Conservation (phyloP, 495 filamentous ascomycete species). For the Tuber melanosporum region DNA sequence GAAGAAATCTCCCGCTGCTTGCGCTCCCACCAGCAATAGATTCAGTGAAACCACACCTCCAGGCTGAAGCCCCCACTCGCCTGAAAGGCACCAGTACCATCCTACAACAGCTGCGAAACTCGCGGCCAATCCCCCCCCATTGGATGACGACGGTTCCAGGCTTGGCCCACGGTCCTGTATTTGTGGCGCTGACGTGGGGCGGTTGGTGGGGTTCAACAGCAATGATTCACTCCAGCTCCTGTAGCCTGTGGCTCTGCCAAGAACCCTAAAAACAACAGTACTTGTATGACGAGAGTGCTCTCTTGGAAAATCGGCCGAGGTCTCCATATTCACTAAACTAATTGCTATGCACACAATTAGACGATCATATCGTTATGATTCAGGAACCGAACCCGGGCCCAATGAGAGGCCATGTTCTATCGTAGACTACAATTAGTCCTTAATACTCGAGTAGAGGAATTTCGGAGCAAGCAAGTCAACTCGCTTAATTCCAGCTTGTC, state of each 20-base stretch:
- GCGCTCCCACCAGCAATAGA: background rate
- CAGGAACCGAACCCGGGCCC: background rate
- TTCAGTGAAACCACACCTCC: background rate
- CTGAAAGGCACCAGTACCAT: background rate
- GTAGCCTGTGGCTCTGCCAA: background rate
- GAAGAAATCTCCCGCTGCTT: background rate
- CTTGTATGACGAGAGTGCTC: no score
- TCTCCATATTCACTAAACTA: background rate
- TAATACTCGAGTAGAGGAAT: no score
- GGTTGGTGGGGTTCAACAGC: background rate
- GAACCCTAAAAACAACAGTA: no score
- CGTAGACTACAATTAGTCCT: no score
- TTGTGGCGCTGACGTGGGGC: background rate
- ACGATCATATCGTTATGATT: background rate
- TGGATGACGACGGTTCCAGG: constrained; percentile 24
- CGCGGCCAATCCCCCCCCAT: constrained; percentile 8
- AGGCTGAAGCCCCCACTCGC: background rate
- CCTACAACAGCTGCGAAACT: background rate
- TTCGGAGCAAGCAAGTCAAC: no score
- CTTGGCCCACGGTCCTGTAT: constrained; percentile 18
- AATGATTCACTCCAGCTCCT: background rate
- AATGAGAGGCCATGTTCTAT: no score
- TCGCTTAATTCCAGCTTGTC: no score
- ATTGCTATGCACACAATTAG: no score
- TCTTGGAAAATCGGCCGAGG: background rate